Evolutionary conservation across 2,329 filamentous ascomycete species (phyloP).

Genomic region (Apiospora malaysiana): DNA sequence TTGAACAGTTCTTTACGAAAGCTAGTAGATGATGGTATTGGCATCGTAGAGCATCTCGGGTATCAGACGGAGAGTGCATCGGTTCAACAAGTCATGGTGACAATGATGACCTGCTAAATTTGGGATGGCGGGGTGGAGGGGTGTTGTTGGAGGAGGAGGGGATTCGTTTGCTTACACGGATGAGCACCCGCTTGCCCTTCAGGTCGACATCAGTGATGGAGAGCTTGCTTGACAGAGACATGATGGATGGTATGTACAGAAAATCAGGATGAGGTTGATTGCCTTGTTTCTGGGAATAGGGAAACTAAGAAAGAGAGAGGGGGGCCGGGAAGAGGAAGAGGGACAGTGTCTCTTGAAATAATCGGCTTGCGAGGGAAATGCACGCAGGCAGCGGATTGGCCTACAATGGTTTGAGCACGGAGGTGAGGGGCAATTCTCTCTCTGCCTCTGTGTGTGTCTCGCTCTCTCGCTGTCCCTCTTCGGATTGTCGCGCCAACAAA

Average conservation of each 20-base stretch:
- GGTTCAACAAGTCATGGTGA: slow-evolving; percentile 20
- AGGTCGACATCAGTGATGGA: slow-evolving; percentile 95
- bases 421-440: slow-evolving; percentile 18
- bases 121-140: slow-evolving; percentile 11
- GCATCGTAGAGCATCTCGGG: slow-evolving; percentile 21
- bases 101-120: neutral
- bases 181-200: slow-evolving; percentile 97
- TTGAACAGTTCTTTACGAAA: neutral
- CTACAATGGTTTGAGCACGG: neutral
- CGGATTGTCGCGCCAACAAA: slow-evolving; percentile 10
- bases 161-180: slow-evolving; percentile 72
- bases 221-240: slow-evolving; percentile 99
- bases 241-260: slow-evolving; percentile 49
- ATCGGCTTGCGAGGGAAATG: slow-evolving; percentile 1
- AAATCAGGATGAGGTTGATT: neutral
- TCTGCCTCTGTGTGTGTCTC: neutral
- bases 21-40: neutral
- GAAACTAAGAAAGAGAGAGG: neutral
- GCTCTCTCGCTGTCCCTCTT: too few relatives aligned
- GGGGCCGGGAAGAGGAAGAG: neutral
- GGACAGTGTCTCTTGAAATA: slow-evolving; percentile 12
- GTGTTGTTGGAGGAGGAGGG: too few relatives aligned
- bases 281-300: slow-evolving; percentile 8
- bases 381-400: slow-evolving; percentile 9
- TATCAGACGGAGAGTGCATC: slow-evolving; percentile 18